Base-by-base conservation (phyloP, 257 asterid genomes). In the Galeopsis tetrahit region DNA sequence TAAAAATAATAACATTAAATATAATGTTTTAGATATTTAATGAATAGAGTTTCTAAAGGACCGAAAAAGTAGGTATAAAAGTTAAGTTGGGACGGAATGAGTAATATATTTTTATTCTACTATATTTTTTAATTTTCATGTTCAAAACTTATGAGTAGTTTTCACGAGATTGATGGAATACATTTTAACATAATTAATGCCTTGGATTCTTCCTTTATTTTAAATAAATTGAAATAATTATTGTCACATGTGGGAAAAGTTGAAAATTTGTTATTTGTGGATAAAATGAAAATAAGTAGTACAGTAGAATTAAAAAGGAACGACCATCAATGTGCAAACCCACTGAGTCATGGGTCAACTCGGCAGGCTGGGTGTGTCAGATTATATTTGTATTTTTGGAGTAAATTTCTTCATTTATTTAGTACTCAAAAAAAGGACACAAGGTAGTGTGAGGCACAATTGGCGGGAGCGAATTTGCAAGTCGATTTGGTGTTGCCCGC, bases 381-480 rank as follows among this genome's bases (percentile, higher is more conserved):
- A 55, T 42, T 48, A 56, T 31, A 39, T 15, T 69, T 69, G 59
- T 52, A 52, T 69, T 69, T 60, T 61, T 53, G 55, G 42, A 40
- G 13, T 17, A 2, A 53, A 2, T 13, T 31, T 61, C 62, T 4
- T 39, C 14, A 66, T 76, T 49, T 31, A 62, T 61, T 62, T 76
- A 69, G 42, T 66, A 53, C 49, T 11, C 1, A 64, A 44, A 73
- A 51, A 40, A 7, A 21, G 28, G 49, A 59, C 48, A 49, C 28
- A 68, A 49, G 31, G 57, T 46, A 48, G 74, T 60, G 70, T 40
- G 66, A 61, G 48, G 48, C 65, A 63, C 21, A 73, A 52, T 31
- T 64, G 77, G 80, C 80, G 76, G 80, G 80, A 76, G 75, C 39
- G 31, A 43, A 63, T 43, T 53, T 63, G 72, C 42, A 3, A 43